A percentile compares a stretch with the other conserved stretches of the same genome.
Evolutionary conservation across 2,329 filamentous ascomycete species (phyloP).

Genomic region (Leptosphaerulina australis): DNA sequence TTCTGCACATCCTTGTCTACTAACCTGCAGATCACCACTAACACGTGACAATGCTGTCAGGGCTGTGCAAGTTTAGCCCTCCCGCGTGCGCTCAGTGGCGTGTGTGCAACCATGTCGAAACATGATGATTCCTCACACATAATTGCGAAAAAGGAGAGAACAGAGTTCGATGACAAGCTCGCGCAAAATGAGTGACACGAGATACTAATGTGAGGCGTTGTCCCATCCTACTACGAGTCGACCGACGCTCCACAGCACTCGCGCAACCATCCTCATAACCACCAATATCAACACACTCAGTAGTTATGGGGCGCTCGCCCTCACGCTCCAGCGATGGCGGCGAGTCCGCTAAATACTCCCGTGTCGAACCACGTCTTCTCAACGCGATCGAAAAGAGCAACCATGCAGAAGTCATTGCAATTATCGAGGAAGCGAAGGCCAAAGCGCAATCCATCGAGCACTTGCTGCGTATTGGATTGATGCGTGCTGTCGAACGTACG

Average conservation of each 20-base stretch:
- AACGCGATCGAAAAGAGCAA: slow-evolving; percentile 43
- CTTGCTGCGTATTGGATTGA: slow-evolving; percentile 45
- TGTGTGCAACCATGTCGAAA: slow-evolving; percentile 20
- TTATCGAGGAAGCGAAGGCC: slow-evolving; percentile 44
- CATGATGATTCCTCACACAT: slow-evolving; percentile 4
- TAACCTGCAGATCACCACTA: slow-evolving; percentile 6
- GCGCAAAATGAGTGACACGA: slow-evolving; percentile 17
- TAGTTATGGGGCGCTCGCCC: slow-evolving; percentile 43
- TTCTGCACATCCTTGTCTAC: slow-evolving; percentile 1
- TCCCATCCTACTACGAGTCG: slow-evolving; percentile 16
- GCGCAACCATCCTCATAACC: not conserved
- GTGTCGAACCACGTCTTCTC: slow-evolving; percentile 45
- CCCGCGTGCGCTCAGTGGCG: slow-evolving; percentile 18
- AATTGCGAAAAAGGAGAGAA: slow-evolving; percentile 3
- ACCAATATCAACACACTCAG: slow-evolving; percentile 8
- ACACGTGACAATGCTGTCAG: slow-evolving; percentile 39
- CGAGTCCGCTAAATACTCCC: slow-evolving; percentile 33
- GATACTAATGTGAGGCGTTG: slow-evolving; percentile 4
- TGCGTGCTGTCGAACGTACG: slow-evolving; percentile 44
- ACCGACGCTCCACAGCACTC: slow-evolving; percentile 4
- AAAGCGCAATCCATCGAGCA: slow-evolving; percentile 42
- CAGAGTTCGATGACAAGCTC: slow-evolving; percentile 8
- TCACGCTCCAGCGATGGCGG: slow-evolving; percentile 47
- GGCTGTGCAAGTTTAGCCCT: slow-evolving; percentile 25
- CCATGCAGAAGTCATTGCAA: slow-evolving; percentile 39